Percentiles rank a stretch among this genome's conserved stretches.
These are phyloP conservation scores for Lonicera japonica DNA, from an alignment of 129 eudicot species.

Conservation along the genomic window DNA sequence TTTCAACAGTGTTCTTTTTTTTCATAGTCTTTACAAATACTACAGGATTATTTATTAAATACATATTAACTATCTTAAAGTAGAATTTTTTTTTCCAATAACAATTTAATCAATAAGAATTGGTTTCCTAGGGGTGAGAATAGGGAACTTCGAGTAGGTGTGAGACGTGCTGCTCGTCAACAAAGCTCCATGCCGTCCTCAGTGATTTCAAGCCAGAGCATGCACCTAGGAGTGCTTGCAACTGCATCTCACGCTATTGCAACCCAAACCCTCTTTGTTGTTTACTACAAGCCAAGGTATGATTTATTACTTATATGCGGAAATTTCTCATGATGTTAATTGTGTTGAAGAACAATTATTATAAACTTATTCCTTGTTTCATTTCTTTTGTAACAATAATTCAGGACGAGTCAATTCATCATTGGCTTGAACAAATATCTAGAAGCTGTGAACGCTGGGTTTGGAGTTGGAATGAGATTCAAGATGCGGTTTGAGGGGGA, in stretches of 20 bases:
- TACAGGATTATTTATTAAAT: too few relatives aligned
- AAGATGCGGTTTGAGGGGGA: constrained; percentile 95
- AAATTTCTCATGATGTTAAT: neutral
- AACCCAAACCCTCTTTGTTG: constrained; percentile 65
- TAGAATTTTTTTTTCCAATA: too few relatives aligned
- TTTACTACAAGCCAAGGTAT: constrained; percentile 90
- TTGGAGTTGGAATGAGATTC: constrained; percentile 72
- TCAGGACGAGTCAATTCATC: constrained; percentile 92
- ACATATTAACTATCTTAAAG: too few relatives aligned
- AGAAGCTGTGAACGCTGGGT: constrained; percentile 56
- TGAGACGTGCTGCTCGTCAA: constrained; percentile 65
- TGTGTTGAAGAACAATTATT: neutral
- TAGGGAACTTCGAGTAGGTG: constrained; percentile 87
- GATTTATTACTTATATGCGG: neutral
- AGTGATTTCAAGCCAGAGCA: constrained; percentile 79
- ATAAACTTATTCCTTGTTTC: neutral
- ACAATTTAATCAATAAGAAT: neutral
- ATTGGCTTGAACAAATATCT: constrained; percentile 75
- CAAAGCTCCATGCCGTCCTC: constrained; percentile 82
- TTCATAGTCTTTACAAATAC: too few relatives aligned
- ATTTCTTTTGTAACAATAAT: neutral
- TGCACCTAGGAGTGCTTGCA: constrained; percentile 42
- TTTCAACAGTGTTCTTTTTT: too few relatives aligned
- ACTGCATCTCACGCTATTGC: constrained; percentile 90
- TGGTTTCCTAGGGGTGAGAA: constrained; percentile 49